Evolutionary conservation across 768 basidiomycete genomes (phyloP).

Genomic region (Amanita thiersii): DNA sequence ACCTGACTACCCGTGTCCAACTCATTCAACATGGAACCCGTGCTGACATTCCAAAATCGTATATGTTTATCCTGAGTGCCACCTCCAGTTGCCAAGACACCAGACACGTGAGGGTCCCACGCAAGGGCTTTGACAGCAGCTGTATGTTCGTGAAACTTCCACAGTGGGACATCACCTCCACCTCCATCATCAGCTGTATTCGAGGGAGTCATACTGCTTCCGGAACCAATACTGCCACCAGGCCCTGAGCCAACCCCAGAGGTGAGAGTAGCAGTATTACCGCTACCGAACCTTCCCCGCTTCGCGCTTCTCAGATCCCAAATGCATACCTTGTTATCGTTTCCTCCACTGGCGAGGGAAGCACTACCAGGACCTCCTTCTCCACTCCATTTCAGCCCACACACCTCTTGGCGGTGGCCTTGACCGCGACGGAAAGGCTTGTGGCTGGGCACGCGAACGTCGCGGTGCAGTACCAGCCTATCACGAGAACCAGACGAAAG

Average conservation of each 20-base stretch:
- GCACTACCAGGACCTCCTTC: slow-evolving; percentile 34
- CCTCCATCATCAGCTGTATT: slow-evolving; percentile 18
- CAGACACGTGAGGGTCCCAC: slow-evolving; percentile 93
- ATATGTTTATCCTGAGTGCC: slow-evolving; percentile 99
- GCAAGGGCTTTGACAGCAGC: slow-evolving; percentile 98
- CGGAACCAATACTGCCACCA: slow-evolving; percentile 9
- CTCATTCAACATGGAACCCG: slow-evolving; percentile 77
- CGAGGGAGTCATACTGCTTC: not conserved
- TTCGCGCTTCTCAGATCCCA: slow-evolving; percentile 81
- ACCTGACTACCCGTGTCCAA: slow-evolving; percentile 97
- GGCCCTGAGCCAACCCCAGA: slow-evolving; percentile 10
- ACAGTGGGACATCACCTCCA: slow-evolving; percentile 60
- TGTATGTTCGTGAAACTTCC: slow-evolving; percentile 94
- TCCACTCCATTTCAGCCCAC: slow-evolving; percentile 88
- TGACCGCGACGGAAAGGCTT: slow-evolving; percentile 65
- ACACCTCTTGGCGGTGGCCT: slow-evolving; percentile 90
- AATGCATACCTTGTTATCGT: slow-evolving; percentile 98
- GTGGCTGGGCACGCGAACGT: slow-evolving; percentile 65
- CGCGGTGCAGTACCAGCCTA: slow-evolving; percentile 84
- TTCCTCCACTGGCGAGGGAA: slow-evolving; percentile 86
- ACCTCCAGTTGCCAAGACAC: slow-evolving; percentile 88
- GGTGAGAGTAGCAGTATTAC: slow-evolving; percentile 4
- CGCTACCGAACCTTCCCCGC: slow-evolving; percentile 24
- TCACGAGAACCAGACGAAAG: slow-evolving; percentile 90
- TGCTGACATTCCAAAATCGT: slow-evolving; percentile 91